A percentile compares a stretch with the other conserved stretches of the same genome.
These are phyloP conservation scores for Hypomontagnella submonticulosa DNA, from an alignment of 495 filamentous ascomycete genomes.

Conservation along the genomic window DNA sequence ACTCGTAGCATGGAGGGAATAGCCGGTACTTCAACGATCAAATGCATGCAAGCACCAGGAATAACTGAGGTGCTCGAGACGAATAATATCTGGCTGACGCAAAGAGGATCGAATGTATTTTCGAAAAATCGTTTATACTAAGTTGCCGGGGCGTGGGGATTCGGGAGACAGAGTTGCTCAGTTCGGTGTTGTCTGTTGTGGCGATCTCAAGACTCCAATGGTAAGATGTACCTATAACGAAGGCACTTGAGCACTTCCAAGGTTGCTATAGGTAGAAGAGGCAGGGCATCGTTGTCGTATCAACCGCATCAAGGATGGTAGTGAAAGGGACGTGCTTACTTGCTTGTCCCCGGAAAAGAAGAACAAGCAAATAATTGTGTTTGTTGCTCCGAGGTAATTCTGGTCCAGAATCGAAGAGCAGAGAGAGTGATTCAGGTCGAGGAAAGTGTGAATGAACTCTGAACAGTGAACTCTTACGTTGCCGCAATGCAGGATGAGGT, in stretches of 20 bases:
- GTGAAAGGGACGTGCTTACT: slow-evolving; percentile 1
- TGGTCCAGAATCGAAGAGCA: slow-evolving; percentile 7
- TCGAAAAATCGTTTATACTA: neutral
- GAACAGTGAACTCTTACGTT: slow-evolving; percentile 17
- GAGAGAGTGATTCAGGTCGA: slow-evolving; percentile 8
- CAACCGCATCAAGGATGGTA: neutral
- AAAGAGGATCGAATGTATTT: neutral
- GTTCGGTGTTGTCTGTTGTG: neutral
- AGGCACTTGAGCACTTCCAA: too few species aligned
- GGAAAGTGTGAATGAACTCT: slow-evolving; percentile 29
- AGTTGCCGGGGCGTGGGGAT: neutral
- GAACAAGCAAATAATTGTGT: slow-evolving; percentile 3
- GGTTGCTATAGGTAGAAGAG: slow-evolving; percentile 20
- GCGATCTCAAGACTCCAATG: slow-evolving; percentile 8
- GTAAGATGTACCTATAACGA: slow-evolving; percentile 19
- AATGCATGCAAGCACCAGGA: too few species aligned
- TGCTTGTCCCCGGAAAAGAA: slow-evolving; percentile 3
- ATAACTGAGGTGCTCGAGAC: neutral
- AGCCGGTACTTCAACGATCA: slow-evolving; percentile 10
- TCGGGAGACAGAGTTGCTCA: neutral
- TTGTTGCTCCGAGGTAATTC: slow-evolving; percentile 8
- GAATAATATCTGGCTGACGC: slow-evolving; percentile 4
- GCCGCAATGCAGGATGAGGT: slow-evolving; percentile 41
- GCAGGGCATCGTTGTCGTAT: slow-evolving; percentile 13
- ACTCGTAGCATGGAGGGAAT: slow-evolving; percentile 11